phyloP scores from a whole-genome alignment of 73 alveolate genomes.

The Symbiodinium pilosum region DNA sequence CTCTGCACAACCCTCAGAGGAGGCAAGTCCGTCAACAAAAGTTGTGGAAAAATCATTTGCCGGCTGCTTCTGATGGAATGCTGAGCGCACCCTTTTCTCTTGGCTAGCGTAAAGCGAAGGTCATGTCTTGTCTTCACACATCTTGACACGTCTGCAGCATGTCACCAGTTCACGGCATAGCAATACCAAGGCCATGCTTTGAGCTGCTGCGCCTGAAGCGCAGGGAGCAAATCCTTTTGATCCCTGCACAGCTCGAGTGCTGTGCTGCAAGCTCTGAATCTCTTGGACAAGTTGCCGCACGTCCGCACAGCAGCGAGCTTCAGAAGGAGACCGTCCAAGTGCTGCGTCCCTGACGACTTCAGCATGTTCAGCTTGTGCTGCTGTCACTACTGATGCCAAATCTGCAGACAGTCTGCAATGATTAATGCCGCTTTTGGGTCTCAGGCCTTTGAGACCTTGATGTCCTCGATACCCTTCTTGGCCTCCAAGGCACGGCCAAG shows the following conservation, averaged over 20 bases:
- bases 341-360: neutral
- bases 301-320: neutral
- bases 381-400: no score
- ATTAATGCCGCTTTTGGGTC: no score
- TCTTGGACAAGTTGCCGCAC: neutral
- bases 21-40: no score
- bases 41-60: no score
- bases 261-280: neutral
- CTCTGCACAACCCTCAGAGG: no score
- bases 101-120: neutral
- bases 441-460: neutral
- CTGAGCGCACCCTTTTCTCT: no score
- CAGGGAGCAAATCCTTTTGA: neutral
- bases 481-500: neutral
- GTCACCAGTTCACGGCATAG: neutral
- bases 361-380: neutral
- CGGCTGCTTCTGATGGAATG: no score
- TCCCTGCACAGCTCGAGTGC: neutral
- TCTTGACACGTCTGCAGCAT: neutral
- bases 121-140: neutral
- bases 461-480: constrained; percentile 1
- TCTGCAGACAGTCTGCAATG: no score
- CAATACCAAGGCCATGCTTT: neutral
- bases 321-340: neutral
- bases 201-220: neutral